phyloP scores from a whole-genome alignment of 305 asterid genomes.

The Fraxinus xanthoxyloides region DNA sequence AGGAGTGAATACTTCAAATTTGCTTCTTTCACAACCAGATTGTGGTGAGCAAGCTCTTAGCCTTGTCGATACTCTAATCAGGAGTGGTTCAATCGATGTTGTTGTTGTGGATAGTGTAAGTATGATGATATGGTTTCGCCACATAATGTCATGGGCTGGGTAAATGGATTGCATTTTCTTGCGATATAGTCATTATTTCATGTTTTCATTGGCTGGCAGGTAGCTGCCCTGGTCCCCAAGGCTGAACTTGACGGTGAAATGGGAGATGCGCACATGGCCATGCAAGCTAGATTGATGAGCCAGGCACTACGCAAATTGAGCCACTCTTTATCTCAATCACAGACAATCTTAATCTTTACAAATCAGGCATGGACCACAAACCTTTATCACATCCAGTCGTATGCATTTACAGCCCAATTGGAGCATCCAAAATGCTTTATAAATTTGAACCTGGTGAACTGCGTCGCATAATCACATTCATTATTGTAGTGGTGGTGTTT shows the following conservation, averaged over 20 bases:
- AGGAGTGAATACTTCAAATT: conserved; percentile 77
- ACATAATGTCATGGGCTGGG: conserved; percentile 9
- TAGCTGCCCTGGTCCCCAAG: conserved; percentile 92
- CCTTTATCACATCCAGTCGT: conserved; percentile 3
- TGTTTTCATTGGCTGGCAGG: conserved; percentile 45
- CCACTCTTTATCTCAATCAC: conserved; percentile 88
- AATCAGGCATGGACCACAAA: conserved; percentile 55
- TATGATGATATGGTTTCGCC: conserved; percentile 24
- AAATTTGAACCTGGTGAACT: neutral
- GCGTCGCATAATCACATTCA: neutral
- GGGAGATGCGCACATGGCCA: conserved; percentile 99
- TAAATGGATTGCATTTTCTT: conserved; percentile 9
- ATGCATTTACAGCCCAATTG: neutral
- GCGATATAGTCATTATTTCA: conserved; percentile 5
- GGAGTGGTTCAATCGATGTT: conserved; percentile 98
- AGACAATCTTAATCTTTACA: conserved; percentile 80
- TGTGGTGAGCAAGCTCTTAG: conserved; percentile 99
- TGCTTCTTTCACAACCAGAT: conserved; percentile 96
- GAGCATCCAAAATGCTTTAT: neutral
- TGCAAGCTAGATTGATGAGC: conserved; percentile 99
- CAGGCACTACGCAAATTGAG: conserved; percentile 95
- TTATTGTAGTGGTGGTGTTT: neutral
- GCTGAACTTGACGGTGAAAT: conserved; percentile 97
- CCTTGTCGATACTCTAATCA: conserved; percentile 89
- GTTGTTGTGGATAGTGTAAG: conserved; percentile 98